Evolutionary conservation across 2,329 filamentous ascomycete species (phyloP).

Genomic region (Knoxdaviesia proteae): DNA sequence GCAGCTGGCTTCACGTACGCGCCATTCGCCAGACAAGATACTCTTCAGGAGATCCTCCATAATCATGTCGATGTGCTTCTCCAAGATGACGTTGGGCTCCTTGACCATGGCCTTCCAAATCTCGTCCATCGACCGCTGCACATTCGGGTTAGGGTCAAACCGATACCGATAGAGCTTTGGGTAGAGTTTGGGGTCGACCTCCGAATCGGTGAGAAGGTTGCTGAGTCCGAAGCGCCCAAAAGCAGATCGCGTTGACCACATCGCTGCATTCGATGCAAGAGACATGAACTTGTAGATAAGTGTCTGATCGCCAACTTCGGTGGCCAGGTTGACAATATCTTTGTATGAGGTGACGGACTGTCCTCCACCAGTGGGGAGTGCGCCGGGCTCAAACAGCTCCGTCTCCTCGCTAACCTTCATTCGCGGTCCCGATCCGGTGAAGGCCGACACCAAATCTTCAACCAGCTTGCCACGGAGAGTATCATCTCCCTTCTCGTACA

Average conservation of each 20-base stretch:
- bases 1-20: slow-evolving; percentile 80
- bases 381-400: slow-evolving; percentile 79
- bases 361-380: slow-evolving; percentile 73
- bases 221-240: slow-evolving; percentile 89
- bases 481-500: slow-evolving; percentile 81
- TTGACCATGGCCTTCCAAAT: slow-evolving; percentile 96
- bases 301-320: slow-evolving; percentile 86
- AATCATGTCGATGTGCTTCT: slow-evolving; percentile 70
- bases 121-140: slow-evolving; percentile 87
- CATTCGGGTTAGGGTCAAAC: slow-evolving; percentile 86
- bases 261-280: slow-evolving; percentile 81
- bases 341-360: slow-evolving; percentile 88
- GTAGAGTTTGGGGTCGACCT: slow-evolving; percentile 80
- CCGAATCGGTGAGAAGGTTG: slow-evolving; percentile 73
- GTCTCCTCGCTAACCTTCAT: slow-evolving; percentile 81
- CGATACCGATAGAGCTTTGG: slow-evolving; percentile 86
- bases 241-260: slow-evolving; percentile 91
- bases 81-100: slow-evolving; percentile 56
- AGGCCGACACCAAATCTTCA: slow-evolving; percentile 69
- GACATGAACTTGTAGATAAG: slow-evolving; percentile 99
- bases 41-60: slow-evolving; percentile 71
- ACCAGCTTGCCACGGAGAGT: slow-evolving; percentile 65
- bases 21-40: slow-evolving; percentile 81
- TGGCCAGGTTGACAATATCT: slow-evolving; percentile 90
- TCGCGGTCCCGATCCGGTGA: slow-evolving; percentile 55